A percentile compares a stretch with the other conserved stretches of the same genome.
Evolutionary conservation across 78 protist genomes (phyloP).

Genomic region (Planoprotostelium fungivorum): DNA sequence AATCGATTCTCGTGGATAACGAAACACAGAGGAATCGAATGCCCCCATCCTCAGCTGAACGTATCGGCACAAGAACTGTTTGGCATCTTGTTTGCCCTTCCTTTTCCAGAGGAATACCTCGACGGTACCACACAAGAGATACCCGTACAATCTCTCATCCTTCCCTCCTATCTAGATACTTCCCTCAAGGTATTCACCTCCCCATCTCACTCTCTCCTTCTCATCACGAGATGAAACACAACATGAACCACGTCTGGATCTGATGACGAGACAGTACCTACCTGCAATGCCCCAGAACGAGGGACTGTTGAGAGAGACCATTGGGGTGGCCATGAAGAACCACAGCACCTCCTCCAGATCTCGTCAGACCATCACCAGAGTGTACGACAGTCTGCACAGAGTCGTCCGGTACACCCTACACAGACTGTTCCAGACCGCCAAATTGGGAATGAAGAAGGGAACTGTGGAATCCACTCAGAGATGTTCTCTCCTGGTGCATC

Average conservation of each 20-base stretch:
- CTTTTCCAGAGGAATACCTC: background rate
- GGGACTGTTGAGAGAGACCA: background rate
- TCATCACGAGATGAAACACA: no score
- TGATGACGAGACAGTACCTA: no score
- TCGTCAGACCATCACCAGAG: background rate
- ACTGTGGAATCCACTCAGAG: background rate
- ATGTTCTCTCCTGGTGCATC: background rate
- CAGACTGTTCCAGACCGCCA: background rate
- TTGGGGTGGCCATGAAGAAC: background rate
- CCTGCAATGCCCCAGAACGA: background rate
- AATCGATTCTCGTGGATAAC: background rate
- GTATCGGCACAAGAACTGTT: background rate
- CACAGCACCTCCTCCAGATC: background rate
- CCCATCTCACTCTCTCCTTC: no score
- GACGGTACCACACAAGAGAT: background rate
- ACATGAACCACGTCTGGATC: no score
- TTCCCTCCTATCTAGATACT: background rate
- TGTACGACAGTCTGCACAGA: background rate
- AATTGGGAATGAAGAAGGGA: background rate
- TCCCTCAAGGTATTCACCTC: background rate
- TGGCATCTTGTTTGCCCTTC: background rate
- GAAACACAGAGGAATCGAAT: background rate
- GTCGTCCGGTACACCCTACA: background rate
- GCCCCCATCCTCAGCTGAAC: background rate
- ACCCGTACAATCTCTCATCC: background rate